Percentiles rank a stretch among this genome's conserved stretches.
phyloP scores from a whole-genome alignment of 306 rosid genomes.

The Glycine soja region DNA sequence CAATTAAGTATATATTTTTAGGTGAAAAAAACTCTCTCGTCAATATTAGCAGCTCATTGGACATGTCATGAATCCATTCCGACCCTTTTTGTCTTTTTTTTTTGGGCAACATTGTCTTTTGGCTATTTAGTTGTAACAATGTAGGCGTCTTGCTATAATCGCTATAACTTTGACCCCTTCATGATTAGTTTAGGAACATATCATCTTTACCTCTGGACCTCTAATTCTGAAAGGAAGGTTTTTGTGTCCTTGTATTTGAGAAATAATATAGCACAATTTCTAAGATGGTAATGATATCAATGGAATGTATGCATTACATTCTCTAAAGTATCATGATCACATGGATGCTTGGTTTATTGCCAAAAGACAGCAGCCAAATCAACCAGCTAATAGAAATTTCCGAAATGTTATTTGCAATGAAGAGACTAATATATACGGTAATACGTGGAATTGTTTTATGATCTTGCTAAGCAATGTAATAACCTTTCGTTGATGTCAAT shows the following conservation, averaged over 20 bases:
- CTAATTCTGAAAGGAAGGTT: constrained; percentile 21
- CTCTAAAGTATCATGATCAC: neutral
- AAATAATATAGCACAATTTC: neutral
- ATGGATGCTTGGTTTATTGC: neutral
- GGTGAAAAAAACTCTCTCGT: constrained; percentile 51
- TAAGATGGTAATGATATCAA: neutral
- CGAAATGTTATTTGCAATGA: neutral
- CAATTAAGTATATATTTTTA: constrained; percentile 30
- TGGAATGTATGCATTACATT: constrained; percentile 4
- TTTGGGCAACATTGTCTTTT: neutral
- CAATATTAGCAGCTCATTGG: constrained; percentile 53
- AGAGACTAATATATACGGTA: neutral
- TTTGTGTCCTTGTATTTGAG: neutral
- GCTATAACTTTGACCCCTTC: constrained; percentile 20
- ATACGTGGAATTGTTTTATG: constrained; percentile 8
- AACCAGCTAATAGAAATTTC: neutral
- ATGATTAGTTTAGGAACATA: neutral
- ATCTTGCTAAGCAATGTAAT: neutral
- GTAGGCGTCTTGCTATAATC: neutral
- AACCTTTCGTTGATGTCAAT: constrained; percentile 35
- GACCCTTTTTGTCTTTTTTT: constrained; percentile 23
- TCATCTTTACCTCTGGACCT: constrained; percentile 9
- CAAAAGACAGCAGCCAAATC: neutral
- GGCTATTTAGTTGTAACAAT: constrained; percentile 11
- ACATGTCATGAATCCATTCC: constrained; percentile 47